Evolutionary conservation across 176 grass and related monocot genomes (phyloP), one percentile per base, ranked within the genome.

Genomic region (Paspalum notatum): DNA sequence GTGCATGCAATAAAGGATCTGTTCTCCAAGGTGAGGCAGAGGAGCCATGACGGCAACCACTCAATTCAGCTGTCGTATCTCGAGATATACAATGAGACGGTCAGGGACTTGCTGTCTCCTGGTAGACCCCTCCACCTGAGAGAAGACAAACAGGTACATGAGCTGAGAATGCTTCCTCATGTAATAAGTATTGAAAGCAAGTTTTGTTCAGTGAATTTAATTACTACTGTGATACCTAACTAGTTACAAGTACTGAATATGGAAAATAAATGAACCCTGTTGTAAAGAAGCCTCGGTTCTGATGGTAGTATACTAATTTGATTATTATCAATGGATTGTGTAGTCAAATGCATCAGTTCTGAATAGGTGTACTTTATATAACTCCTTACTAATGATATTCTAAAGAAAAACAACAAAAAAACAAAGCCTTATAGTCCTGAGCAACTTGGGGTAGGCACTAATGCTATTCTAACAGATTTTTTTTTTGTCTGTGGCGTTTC

Each of bases 71-170:
- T 99, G 22, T 99, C 93, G 26, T 99, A 99, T 47, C 87, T 99
- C 8, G 96, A 99, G 77, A 87, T 99, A 50, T 99, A 99, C 87
- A 99, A 99, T 70, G 96, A 99, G 88, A 99, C 89, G 15, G 96
- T 95, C 17, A 93, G 90, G 68, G 96, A 99, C 41, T 88, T 99
- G 89, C 64, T 99, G 67, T 95, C 93, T 68, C 93, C 96, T 91
- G 88, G 90, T 41, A 85, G 93, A 60, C 93, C 96, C 39, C 84
- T 99, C 60, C 86, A 80, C 46, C 85, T 99, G 39, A 88, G 96
- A 73, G 96, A 99, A 89, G 96, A 99, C 80, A 99, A 95, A 65
- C 90, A 95, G 93, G 96, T 93, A 69, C 54, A 50, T 70, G 59
- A 76, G 42, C 72, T 54, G 20, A 52, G 32, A 53, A 15, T 66